phyloP scores from a whole-genome alignment of 352 stramenopile species.

The Phytophthora fragariaefolia region DNA sequence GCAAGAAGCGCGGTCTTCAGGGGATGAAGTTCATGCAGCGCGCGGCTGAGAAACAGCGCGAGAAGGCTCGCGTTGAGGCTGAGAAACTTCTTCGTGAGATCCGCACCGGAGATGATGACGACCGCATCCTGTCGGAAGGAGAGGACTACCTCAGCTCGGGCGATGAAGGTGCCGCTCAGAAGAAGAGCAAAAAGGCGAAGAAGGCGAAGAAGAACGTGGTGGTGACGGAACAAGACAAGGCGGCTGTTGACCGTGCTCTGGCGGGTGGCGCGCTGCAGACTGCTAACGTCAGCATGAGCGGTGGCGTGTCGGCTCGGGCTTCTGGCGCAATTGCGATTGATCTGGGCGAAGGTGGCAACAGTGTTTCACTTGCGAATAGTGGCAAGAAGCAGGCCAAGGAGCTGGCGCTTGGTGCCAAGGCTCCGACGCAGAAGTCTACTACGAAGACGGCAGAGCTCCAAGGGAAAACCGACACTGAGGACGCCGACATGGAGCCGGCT shows the following conservation, averaged over 20 bases:
- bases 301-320: constrained; percentile 67
- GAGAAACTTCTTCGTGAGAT: constrained; percentile 95
- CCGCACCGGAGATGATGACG: constrained; percentile 86
- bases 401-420: constrained; percentile 47
- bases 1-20: constrained; percentile 87
- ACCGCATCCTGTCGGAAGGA: constrained; percentile 63
- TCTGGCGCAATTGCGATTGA: constrained; percentile 73
- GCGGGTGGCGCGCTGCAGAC: constrained; percentile 64
- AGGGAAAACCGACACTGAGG: constrained; percentile 27
- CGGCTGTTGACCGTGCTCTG: constrained; percentile 59
- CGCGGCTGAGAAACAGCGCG: constrained; percentile 95
- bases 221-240: constrained; percentile 59
- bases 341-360: constrained; percentile 54
- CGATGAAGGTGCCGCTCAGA: constrained; percentile 38
- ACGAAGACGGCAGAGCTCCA: constrained; percentile 6
- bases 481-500: constrained; percentile 28
- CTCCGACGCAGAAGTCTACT: constrained; percentile 16
- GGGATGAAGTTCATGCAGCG: constrained; percentile 99
- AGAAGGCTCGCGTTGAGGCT: constrained; percentile 92
- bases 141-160: constrained; percentile 55
- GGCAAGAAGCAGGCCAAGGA: constrained; percentile 27
- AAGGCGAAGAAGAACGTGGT: constrained; percentile 51
- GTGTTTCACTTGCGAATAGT: constrained; percentile 34
- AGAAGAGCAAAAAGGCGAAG: constrained; percentile 42
- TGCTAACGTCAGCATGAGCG: constrained; percentile 75